Conservation (phyloP, 441 rosid genomes). For the Francoa sonchifolia region DNA sequence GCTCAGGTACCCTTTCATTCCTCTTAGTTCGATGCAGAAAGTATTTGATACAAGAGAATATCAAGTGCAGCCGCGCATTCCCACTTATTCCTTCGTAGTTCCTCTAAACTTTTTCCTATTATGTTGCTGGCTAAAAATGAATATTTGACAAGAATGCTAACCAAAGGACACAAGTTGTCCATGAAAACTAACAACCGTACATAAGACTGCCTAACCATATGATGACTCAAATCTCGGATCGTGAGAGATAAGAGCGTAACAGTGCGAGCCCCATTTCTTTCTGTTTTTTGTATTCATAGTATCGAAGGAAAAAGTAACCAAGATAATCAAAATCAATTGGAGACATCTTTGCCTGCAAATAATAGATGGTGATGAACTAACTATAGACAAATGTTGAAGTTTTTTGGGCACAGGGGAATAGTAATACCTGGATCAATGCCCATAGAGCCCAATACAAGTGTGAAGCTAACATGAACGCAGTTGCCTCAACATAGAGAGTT, state of each 20-base stretch:
- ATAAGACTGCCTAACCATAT: not conserved
- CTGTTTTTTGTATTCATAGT: slow-evolving; percentile 72
- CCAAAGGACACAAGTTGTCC: slow-evolving; percentile 1
- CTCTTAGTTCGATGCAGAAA: not conserved
- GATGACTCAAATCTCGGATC: slow-evolving; percentile 5
- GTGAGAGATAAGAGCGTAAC: slow-evolving; percentile 43
- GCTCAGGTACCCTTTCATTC: too few relatives aligned
- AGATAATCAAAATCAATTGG: slow-evolving; percentile 80
- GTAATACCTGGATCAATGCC: slow-evolving; percentile 88
- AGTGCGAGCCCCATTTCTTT: slow-evolving; percentile 37
- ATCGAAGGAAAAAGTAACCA: slow-evolving; percentile 73
- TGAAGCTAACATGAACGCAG: slow-evolving; percentile 63
- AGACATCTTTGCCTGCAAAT: slow-evolving; percentile 82
- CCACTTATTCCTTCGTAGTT: slow-evolving; percentile 4
- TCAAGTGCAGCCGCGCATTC: not conserved
- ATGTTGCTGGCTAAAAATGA: slow-evolving; percentile 11
- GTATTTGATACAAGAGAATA: not conserved
- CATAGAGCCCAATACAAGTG: slow-evolving; percentile 89
- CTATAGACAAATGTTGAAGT: not conserved
- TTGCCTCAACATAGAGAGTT: slow-evolving; percentile 53
- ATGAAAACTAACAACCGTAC: slow-evolving; percentile 1
- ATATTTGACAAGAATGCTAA: slow-evolving; percentile 18
- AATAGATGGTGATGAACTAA: slow-evolving; percentile 1
- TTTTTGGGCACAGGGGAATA: not conserved
- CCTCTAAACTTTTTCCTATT: slow-evolving; percentile 7